A percentile compares a stretch with the other conserved stretches of the same genome.
Evolutionary conservation across 305 asterid genomes (phyloP).

Genomic region (Solanum hybrid): DNA sequence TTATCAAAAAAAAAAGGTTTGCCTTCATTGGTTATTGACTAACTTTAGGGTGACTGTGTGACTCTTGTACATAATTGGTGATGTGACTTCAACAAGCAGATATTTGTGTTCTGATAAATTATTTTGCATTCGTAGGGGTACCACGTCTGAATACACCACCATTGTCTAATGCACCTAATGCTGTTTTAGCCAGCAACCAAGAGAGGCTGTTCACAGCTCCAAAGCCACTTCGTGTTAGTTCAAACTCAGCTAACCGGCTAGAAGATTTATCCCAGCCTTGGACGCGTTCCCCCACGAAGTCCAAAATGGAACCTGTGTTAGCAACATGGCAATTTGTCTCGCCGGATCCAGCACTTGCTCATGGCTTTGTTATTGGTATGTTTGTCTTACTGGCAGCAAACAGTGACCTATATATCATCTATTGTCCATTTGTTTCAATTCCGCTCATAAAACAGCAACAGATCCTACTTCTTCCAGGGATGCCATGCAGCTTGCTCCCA

Average conservation of each 20-base stretch:
- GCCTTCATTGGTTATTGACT: not conserved
- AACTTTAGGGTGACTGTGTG: not conserved
- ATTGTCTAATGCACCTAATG: conserved; percentile 34
- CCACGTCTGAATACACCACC: conserved; percentile 99
- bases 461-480: conserved; percentile 77
- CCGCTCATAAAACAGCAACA: conserved; percentile 59
- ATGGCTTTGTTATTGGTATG: conserved; percentile 47
- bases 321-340: conserved; percentile 82
- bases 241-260: conserved; percentile 61
- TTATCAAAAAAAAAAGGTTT: not conserved
- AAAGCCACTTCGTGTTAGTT: conserved; percentile 81
- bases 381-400: conserved; percentile 17
- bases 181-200: conserved; percentile 19
- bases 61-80: not conserved
- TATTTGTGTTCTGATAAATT: not conserved
- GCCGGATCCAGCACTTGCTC: conserved; percentile 40
- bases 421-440: conserved; percentile 14
- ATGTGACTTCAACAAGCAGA: not conserved
- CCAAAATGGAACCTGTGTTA: conserved; percentile 75
- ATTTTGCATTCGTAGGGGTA: conserved; percentile 53
- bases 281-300: conserved; percentile 99
- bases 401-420: conserved; percentile 4
- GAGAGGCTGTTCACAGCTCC: conserved; percentile 63
- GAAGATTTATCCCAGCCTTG: conserved; percentile 97
- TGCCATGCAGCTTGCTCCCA: conserved; percentile 71